Percentiles rank a stretch among this genome's conserved stretches.
phyloP scores from a whole-genome alignment of 169 alveolate genomes.

The Miamiensis avidus region DNA sequence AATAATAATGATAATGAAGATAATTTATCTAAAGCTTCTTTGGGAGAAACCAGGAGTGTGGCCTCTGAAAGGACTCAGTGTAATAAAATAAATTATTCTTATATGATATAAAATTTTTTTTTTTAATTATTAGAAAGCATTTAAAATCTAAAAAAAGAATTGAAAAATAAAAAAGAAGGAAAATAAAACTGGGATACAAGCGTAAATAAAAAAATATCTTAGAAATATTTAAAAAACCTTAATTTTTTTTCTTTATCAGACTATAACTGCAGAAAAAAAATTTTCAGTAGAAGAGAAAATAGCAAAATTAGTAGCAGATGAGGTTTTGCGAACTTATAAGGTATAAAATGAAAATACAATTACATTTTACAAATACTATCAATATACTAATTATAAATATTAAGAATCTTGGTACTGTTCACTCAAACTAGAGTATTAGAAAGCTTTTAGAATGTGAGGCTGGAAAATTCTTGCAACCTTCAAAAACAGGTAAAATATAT shows the following conservation, averaged over 20 bases:
- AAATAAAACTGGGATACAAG: constrained; percentile 69
- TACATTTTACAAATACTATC: neutral
- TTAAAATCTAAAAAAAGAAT: constrained; percentile 17
- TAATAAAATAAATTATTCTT: neutral
- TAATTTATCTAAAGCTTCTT: constrained; percentile 25
- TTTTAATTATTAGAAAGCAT: constrained; percentile 20
- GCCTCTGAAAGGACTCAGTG: constrained; percentile 39
- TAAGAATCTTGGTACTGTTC: constrained; percentile 59
- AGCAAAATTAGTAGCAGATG: constrained; percentile 74
- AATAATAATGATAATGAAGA: constrained; percentile 34
- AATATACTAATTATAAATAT: neutral
- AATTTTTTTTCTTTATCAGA: too few species aligned
- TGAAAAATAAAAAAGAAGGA: constrained; percentile 34
- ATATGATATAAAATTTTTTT: constrained; percentile 3
- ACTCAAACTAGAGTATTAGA: constrained; percentile 64
- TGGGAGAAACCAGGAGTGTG: constrained; percentile 27
- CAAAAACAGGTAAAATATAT: neutral
- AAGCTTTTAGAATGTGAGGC: constrained; percentile 74
- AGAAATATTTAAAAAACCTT: neutral
- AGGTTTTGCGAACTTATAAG: constrained; percentile 51
- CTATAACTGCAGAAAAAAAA: constrained; percentile 19
- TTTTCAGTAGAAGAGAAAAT: constrained; percentile 66
- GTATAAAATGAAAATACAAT: neutral
- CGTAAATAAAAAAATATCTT: constrained; percentile 5
- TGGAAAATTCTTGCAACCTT: constrained; percentile 34